Evolutionary conservation across 169 alveolate species (phyloP), one percentile per base, ranked within the genome.

Genomic region (Plasmodium relictum): DNA sequence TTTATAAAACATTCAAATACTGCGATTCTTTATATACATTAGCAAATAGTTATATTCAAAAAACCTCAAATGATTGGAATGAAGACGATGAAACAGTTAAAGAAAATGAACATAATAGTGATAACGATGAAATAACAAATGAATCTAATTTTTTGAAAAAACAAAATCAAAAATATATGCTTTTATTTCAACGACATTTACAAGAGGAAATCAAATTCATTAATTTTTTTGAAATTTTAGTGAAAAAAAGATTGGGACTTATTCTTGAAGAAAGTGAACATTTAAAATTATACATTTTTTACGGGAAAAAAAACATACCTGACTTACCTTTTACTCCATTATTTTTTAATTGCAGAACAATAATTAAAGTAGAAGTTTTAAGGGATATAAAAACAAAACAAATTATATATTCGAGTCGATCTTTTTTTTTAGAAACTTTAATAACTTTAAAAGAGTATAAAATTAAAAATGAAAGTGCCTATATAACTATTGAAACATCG

Each of bases 371-470:
- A 44, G 89, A 78, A 41, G 89, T 78, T n/a, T 69, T 78, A 31
- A 52, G 89, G 26, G 89, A 78, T 78, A 31, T 63, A 22, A 63
- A 78, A 24, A 78, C 89, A 14, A 78, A 78, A 16, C 89, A 78
- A 31, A 78, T 78, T 31, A 78, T 78, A 0, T 78, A 78, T 42
- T 78, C 89, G 2, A 63, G 89, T 78, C 63, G 89, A n/a, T 78
- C 89, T 26, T 78, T 78, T 42, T 78, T 78, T 69, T 58, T 78
- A 41, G 89, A 78, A 69, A 78, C 89, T 7, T 78, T 78, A 44
- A 63, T 78, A 31, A 78, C 89, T 9, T 65, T 78, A 58, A 78
- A 78, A 70, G 89, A 78, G 18, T 78, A 78, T 48, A 78, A 78
- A 65, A 45, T 78, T 18, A 78, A 50, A 50, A 78, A 78, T 70